Evolutionary conservation across 2,329 filamentous ascomycete genomes (phyloP).

Genomic region (Ascochyta viciae-villosae): DNA sequence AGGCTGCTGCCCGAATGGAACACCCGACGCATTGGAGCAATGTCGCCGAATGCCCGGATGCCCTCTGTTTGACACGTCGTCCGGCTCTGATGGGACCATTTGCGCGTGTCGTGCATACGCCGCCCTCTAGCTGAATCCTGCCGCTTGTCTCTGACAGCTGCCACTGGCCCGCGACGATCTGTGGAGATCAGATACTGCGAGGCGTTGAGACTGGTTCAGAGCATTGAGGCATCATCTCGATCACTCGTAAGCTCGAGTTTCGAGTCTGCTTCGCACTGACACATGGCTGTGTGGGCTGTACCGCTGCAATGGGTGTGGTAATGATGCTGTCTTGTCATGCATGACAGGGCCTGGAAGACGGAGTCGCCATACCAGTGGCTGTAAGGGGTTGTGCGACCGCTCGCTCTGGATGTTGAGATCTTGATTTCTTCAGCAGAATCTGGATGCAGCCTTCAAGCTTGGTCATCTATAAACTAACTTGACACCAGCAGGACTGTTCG

Average conservation of each 20-base stretch:
- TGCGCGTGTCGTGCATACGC: conserved; percentile 9
- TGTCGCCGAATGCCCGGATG: conserved; percentile 4
- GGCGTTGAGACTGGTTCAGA: conserved; percentile 1
- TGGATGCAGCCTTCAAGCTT: background rate
- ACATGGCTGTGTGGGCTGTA: conserved; percentile 2
- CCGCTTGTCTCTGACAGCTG: conserved; percentile 6
- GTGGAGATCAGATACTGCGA: conserved; percentile 1
- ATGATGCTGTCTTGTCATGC: conserved; percentile 8
- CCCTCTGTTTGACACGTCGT: conserved; percentile 12
- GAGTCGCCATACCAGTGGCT: conserved; percentile 8
- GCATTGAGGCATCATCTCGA: background rate
- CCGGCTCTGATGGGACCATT: background rate
- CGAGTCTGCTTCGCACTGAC: background rate
- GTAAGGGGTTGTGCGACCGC: background rate
- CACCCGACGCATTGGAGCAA: conserved; percentile 6
- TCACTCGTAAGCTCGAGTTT: background rate
- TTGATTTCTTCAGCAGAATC: background rate
- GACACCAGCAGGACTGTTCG: background rate
- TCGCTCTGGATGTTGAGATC: too few species aligned
- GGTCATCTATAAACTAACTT: background rate
- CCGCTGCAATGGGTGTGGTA: background rate
- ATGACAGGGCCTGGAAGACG: conserved; percentile 3
- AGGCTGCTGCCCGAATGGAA: background rate
- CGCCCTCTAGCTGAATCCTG: conserved; percentile 10
- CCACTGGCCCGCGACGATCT: conserved; percentile 6